A percentile compares a stretch with the other conserved stretches of the same genome.
Evolutionary conservation across 192 early-diverging fungal genomes (phyloP).

Genomic region (Rhizoclosmatium sp.): DNA sequence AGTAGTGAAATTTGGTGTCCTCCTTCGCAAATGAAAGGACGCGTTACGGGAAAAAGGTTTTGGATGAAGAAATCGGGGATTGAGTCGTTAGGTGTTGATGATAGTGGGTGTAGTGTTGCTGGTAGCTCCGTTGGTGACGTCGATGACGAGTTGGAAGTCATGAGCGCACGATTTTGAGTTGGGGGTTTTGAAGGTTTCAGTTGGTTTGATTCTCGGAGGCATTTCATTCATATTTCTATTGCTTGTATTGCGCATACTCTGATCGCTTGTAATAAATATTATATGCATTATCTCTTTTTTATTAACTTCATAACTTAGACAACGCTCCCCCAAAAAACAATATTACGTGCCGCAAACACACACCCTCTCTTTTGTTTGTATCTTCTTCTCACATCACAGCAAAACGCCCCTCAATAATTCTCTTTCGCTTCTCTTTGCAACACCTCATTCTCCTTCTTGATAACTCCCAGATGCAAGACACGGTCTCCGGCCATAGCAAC

Average conservation of each 20-base stretch:
- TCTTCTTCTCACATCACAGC: not conserved
- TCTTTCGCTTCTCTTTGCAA: slow-evolving; percentile 59
- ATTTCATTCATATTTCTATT: too few relatives aligned
- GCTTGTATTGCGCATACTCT: too few relatives aligned
- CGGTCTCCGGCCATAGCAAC: slow-evolving; percentile 88
- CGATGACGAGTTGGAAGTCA: slow-evolving; percentile 14
- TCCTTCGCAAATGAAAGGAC: not conserved
- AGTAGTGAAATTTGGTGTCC: not conserved
- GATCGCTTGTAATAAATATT: too few relatives aligned
- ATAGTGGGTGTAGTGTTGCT: too few relatives aligned
- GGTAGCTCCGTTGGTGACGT: too few relatives aligned
- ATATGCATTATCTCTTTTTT: too few relatives aligned
- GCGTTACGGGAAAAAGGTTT: not conserved
- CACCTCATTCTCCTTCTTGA: slow-evolving; percentile 60
- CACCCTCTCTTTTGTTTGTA: not conserved
- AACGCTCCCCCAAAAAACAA: too few relatives aligned
- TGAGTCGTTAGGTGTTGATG: too few relatives aligned
- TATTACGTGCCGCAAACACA: not conserved
- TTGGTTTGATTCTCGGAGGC: not conserved
- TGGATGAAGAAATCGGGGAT: slow-evolving; percentile 17
- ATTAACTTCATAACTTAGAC: too few relatives aligned
- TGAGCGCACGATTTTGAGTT: slow-evolving; percentile 15
- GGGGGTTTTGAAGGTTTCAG: not conserved
- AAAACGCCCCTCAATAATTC: slow-evolving; percentile 52
- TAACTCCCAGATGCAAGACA: slow-evolving; percentile 84